Evolutionary conservation across 2,329 filamentous ascomycete species (phyloP).

Genomic region (Talaromyces sp.): DNA sequence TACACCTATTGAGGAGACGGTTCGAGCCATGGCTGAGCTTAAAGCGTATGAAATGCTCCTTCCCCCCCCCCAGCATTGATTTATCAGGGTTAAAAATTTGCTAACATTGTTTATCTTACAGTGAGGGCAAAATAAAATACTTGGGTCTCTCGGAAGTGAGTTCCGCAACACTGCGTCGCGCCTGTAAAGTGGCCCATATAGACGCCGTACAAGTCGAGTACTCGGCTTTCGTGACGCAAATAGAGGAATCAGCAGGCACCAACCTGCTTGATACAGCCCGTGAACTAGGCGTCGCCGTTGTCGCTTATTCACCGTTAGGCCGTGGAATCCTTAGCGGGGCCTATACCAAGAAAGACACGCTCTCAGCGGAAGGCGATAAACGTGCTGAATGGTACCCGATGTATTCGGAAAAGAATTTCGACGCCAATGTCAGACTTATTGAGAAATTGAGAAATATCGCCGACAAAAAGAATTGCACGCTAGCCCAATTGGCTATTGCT

Average conservation of each 20-base stretch:
- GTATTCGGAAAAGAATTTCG: neutral
- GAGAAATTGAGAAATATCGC: conserved; percentile 44
- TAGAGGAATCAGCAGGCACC: conserved; percentile 36
- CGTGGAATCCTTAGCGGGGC: conserved; percentile 21
- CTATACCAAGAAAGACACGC: neutral
- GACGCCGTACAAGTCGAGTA: conserved; percentile 53
- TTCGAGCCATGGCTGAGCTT: conserved; percentile 42
- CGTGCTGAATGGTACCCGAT: neutral
- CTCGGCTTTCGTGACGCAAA: conserved; percentile 46
- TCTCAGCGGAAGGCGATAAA: conserved; percentile 1
- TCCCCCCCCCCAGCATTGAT: too few species aligned
- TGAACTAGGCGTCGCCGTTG: conserved; percentile 39
- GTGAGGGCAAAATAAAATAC: conserved; percentile 51
- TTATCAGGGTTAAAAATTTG: neutral
- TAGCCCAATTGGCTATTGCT: conserved; percentile 56
- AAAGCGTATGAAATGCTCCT: conserved; percentile 18
- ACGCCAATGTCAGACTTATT: conserved; percentile 21
- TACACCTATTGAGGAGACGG: conserved; percentile 36
- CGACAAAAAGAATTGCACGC: conserved; percentile 50
- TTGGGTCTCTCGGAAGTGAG: conserved; percentile 50
- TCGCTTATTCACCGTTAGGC: conserved; percentile 35
- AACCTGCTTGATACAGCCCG: conserved; percentile 35
- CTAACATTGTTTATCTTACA: conserved; percentile 11
- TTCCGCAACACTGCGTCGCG: conserved; percentile 47
- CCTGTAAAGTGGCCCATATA: conserved; percentile 46